Base-by-base conservation (phyloP, 139 green algal species). In the Micractinium conductrix region DNA sequence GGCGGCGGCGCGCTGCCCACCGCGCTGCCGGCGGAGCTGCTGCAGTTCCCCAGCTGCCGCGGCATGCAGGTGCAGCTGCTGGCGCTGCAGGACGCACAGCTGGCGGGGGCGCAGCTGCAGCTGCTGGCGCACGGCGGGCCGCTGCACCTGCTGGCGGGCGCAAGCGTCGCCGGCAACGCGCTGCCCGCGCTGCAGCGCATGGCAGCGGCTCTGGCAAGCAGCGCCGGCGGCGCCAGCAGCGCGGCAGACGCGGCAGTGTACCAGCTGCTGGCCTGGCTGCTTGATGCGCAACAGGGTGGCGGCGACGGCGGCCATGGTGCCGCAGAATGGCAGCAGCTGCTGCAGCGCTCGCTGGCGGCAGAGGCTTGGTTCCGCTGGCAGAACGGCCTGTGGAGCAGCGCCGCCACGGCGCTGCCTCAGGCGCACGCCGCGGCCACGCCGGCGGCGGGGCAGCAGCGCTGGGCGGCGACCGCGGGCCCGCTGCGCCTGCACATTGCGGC, bases 321-420 rank as follows among this genome's bases (percentile, higher is more conserved):
- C 38, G 55, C 40, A 45, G 73, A 90, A 50, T 88, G 87, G 87
- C 37, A 83, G 48, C 45, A 65, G 44, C 16, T 84, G 62, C 35
- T 87, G 81, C n/a, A 67, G 63, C 79, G 91, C 58, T 85, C 81
- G 26, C 68, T 96, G 69, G 76, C 93, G 48, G 91, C 96, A 74
- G 93, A 98, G 55, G 86, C 95, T 28, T 98, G 94, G 90, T 91
- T 89, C 48, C 83, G 71, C 19, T 98, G 94, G 94, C 95, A 96
- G 19, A 26, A 63, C 21, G 85, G 83, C 0, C 40, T 89, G 69
- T 96, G 91, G 86, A 43, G 16, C 12, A 74, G 45, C 55, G 74
- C 78, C 24, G 43, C 44, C 7, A 65, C 37, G 24, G 68, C 60
- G 21, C 67, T 87, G 45, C 78, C 74, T 35, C 21, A 69, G 5